These are phyloP conservation scores for Gossypium aridum DNA, from an alignment of 441 rosid genomes.

Conservation along the genomic window DNA sequence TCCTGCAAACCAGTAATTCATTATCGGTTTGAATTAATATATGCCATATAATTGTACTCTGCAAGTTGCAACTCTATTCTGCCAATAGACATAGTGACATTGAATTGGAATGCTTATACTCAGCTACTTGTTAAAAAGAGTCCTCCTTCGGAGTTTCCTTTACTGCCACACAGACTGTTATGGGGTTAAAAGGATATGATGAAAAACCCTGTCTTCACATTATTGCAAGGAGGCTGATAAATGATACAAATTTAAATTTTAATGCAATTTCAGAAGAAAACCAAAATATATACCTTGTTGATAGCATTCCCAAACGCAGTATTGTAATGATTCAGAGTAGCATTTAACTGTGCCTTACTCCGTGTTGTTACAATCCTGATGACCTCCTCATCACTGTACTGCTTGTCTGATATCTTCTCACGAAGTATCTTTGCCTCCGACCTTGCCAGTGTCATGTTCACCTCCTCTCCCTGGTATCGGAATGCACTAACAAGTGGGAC, in stretches of 20 bases:
- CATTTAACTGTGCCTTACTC: slow-evolving; percentile 68
- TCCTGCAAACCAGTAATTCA: slow-evolving; percentile 34
- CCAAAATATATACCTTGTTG: slow-evolving; percentile 40
- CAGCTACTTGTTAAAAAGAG: not conserved
- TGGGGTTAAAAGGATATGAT: not conserved
- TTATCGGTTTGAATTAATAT: slow-evolving; percentile 2
- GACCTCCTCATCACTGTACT: slow-evolving; percentile 56
- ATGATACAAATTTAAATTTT: not conserved
- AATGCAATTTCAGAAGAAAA: not conserved
- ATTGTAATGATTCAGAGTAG: slow-evolving; percentile 74
- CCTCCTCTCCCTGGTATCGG: slow-evolving; percentile 76
- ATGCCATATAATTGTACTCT: not conserved
- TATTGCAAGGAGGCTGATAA: not conserved
- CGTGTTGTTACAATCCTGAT: slow-evolving; percentile 68
- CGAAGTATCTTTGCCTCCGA: slow-evolving; percentile 72
- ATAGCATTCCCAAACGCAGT: slow-evolving; percentile 52
- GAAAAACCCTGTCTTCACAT: not conserved
- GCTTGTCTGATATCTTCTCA: slow-evolving; percentile 56
- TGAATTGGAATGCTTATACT: not conserved
- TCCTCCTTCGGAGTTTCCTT: no score
- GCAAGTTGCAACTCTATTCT: not conserved
- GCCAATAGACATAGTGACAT: no score
- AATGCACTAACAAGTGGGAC: slow-evolving; percentile 71
- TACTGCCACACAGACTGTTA: not conserved
- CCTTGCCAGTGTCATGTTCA: slow-evolving; percentile 53